phyloP scores from a whole-genome alignment of 108 stramenopile species.

The Discostella stelligeroides region DNA sequence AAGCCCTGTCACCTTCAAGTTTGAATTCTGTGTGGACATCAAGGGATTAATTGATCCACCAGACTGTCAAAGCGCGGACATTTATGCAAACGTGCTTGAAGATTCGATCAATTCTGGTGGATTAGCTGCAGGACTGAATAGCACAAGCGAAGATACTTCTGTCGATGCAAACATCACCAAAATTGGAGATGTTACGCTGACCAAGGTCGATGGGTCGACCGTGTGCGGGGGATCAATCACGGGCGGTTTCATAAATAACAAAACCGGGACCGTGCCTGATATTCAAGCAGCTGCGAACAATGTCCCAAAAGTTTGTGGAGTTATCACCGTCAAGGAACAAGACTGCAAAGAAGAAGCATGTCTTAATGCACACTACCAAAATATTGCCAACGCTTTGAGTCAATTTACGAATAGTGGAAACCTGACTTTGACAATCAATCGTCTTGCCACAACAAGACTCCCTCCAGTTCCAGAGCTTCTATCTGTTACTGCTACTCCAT shows the following conservation, averaged over 20 bases:
- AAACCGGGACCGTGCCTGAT: constrained; percentile 33
- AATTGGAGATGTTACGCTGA: constrained; percentile 36
- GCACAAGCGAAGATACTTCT: neutral
- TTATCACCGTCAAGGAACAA: constrained; percentile 36
- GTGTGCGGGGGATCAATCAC: constrained; percentile 42
- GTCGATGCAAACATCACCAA: constrained; percentile 43
- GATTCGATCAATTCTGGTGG: constrained; percentile 35
- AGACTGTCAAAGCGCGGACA: constrained; percentile 48
- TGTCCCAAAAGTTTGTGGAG: constrained; percentile 28
- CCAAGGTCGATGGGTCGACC: constrained; percentile 37
- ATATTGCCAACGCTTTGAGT: constrained; percentile 9
- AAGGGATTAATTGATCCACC: constrained; percentile 31
- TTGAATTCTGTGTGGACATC: constrained; percentile 47
- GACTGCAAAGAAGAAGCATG: constrained; percentile 35
- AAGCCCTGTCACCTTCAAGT: constrained; percentile 49
- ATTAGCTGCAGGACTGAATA: constrained; percentile 1
- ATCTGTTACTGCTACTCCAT: constrained; percentile 3
- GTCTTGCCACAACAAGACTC: constrained; percentile 14
- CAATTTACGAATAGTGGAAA: constrained; percentile 23
- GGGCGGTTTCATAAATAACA: constrained; percentile 42
- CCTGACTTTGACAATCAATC: constrained; percentile 16
- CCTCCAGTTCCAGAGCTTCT: constrained; percentile 50
- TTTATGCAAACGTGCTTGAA: constrained; percentile 44
- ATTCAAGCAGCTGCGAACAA: constrained; percentile 32
- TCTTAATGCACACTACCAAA: constrained; percentile 19